Base-by-base conservation (phyloP, 768 basidiomycete species). In the Termitomyces sp. region DNA sequence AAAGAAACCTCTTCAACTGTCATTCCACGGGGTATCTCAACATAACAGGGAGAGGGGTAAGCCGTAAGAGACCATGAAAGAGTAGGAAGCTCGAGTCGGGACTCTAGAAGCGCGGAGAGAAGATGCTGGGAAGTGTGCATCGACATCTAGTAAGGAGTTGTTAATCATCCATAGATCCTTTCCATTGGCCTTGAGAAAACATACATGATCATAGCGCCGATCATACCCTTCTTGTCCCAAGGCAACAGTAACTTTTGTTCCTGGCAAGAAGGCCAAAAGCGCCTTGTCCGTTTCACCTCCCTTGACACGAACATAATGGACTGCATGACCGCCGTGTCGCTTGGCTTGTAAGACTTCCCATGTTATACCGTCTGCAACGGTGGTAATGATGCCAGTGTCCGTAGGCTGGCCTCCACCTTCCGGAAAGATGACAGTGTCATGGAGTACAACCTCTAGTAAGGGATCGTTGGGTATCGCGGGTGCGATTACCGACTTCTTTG, bases 61-160 rank as follows among this genome's bases (percentile, higher is more conserved):
- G 77, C 72, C 0, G 87, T 86, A 57, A 93, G 76, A n/a, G 89
- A 88, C 91, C 92, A 93, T 2, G 88, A 87, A 23, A 92, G 78
- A 2, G 92, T 93, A 7, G 84, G 83, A 30, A 92, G 75, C 35
- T 81, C 71, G 41, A 90, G 76, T 4, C 73, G 74, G 26, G 78
- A 76, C 66, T 93, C 89, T 5, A 93, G 77, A n/a, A 92, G 77
- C 0, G 91, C 89, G 14, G 91, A 92, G 26, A 93, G 80, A 47
- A 92, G 77, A 62, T 93, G 92, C 66, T 93, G 92, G 0, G 88
- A 87, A 1, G 91, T 92, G 70, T 94, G 91, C 82, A 91, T 84
- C 16, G 85, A 82, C 87, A 90, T 90, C 88, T 91, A 64, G 32
- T 20, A 12, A 1, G 10, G 10, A 10, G n/a, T 41, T 23, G 26